A percentile compares a stretch with the other conserved stretches of the same genome.
Evolutionary conservation across 257 asterid species (phyloP).

Genomic region (Coffea eugenioides): DNA sequence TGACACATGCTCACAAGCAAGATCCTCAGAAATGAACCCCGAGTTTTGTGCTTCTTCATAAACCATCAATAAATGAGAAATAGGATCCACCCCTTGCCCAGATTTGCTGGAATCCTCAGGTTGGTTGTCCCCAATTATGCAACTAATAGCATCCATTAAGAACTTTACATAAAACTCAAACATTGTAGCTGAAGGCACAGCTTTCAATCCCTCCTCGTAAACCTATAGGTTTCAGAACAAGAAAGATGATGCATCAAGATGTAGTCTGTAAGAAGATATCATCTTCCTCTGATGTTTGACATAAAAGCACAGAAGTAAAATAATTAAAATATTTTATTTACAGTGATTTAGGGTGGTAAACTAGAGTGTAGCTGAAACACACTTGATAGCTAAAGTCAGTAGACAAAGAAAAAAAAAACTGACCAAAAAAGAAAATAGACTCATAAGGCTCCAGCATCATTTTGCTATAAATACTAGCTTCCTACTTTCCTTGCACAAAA

Average conservation of each 20-base stretch:
- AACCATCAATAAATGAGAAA: constrained; percentile 53
- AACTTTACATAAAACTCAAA: constrained; percentile 61
- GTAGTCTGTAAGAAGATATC: neutral
- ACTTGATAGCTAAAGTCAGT: neutral
- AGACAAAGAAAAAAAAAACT: neutral
- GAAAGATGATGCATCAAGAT: neutral
- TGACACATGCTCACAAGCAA: constrained; percentile 71
- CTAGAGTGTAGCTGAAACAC: neutral
- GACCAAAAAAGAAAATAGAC: neutral
- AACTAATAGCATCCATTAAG: constrained; percentile 49
- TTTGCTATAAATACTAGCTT: neutral
- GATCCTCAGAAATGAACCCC: constrained; percentile 64
- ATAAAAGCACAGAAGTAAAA: neutral
- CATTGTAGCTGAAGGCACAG: constrained; percentile 52
- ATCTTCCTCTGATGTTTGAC: neutral
- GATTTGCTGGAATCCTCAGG: constrained; percentile 23
- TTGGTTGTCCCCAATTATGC: constrained; percentile 31
- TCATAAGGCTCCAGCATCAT: neutral
- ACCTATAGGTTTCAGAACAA: constrained; percentile 42
- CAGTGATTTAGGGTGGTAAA: too few relatives aligned
- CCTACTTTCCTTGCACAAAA: neutral
- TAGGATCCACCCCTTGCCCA: constrained; percentile 41
- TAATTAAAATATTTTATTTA: neutral
- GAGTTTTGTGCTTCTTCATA: constrained; percentile 70
- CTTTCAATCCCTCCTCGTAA: constrained; percentile 68